Evolutionary conservation across 2,329 filamentous ascomycete genomes (phyloP).

Genomic region (Leptographium procerum): DNA sequence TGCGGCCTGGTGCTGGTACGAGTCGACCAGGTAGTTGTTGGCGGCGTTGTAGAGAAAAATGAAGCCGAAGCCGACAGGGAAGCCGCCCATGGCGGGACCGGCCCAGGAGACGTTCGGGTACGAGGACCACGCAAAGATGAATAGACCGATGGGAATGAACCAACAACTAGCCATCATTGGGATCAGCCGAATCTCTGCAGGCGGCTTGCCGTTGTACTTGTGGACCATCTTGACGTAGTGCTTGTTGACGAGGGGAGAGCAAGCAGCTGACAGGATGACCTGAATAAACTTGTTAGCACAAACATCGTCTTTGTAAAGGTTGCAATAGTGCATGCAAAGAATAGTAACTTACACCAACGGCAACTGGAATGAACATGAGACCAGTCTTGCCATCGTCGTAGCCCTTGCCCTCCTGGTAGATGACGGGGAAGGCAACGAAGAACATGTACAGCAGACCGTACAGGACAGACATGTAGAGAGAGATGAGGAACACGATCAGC

Average conservation of each 20-base stretch:
- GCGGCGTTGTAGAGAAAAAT: constrained; percentile 75
- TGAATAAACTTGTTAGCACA: not conserved
- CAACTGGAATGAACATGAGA: constrained; percentile 78
- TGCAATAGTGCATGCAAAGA: not conserved
- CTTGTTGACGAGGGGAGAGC: constrained; percentile 64
- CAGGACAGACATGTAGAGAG: constrained; percentile 74
- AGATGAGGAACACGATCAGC: constrained; percentile 74
- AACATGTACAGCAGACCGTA: constrained; percentile 69
- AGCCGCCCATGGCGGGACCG: constrained; percentile 60
- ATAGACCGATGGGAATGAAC: constrained; percentile 51
- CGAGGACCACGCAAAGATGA: constrained; percentile 43
- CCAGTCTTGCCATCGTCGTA: constrained; percentile 64
- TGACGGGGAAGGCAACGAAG: constrained; percentile 57
- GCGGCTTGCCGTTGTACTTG: constrained; percentile 59
- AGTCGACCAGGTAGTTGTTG: constrained; percentile 61
- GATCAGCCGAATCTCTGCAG: constrained; percentile 66
- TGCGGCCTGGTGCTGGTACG: constrained; percentile 61
- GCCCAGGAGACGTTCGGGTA: constrained; percentile 56
- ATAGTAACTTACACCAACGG: constrained; percentile 41
- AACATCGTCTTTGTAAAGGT: too few species aligned
- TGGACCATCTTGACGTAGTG: constrained; percentile 58
- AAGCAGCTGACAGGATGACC: constrained; percentile 51
- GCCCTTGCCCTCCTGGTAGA: constrained; percentile 72
- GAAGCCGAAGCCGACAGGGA: constrained; percentile 67
- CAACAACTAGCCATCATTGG: constrained; percentile 74